phyloP scores from a whole-genome alignment of 2,329 filamentous ascomycete species.

The Fusarium falciforme region DNA sequence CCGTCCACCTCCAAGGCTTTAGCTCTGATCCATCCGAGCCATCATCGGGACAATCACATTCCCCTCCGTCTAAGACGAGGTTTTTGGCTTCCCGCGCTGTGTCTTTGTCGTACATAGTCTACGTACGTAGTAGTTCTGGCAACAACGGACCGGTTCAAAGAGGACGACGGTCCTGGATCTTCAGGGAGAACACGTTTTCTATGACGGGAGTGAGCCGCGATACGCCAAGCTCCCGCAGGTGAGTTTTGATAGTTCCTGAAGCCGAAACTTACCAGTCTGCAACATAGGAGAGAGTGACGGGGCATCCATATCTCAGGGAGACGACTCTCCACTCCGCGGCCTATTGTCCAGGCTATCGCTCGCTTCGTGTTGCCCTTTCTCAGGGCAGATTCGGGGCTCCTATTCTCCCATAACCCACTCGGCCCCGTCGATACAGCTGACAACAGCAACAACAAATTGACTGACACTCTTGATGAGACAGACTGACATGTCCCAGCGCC shows the following conservation, averaged over 20 bases:
- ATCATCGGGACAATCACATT: slow-evolving; percentile 41
- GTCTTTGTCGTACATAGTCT: background rate
- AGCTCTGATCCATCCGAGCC: slow-evolving; percentile 33
- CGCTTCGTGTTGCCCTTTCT: background rate
- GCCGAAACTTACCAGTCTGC: slow-evolving; percentile 13
- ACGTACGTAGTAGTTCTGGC: slow-evolving; percentile 21
- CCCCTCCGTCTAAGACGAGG: slow-evolving; percentile 25
- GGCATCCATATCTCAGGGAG: background rate
- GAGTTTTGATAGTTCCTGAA: slow-evolving; percentile 25
- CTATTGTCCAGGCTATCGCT: background rate
- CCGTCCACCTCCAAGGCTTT: slow-evolving; percentile 31
- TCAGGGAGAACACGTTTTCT: slow-evolving; percentile 30
- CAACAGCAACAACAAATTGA: slow-evolving; percentile 11
- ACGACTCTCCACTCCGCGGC: background rate
- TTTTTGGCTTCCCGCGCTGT: slow-evolving; percentile 11
- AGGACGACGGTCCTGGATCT: slow-evolving; percentile 23
- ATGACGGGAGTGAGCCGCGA: slow-evolving; percentile 18
- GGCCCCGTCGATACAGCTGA: background rate
- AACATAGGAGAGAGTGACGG: slow-evolving; percentile 10
- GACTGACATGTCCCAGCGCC: slow-evolving; percentile 36
- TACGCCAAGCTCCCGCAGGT: slow-evolving; percentile 19
- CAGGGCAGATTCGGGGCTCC: background rate
- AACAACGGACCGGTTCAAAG: slow-evolving; percentile 18
- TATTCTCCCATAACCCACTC: background rate
- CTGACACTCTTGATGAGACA: slow-evolving; percentile 12